These are phyloP conservation scores for Trametes cinnabarina DNA, from an alignment of 768 basidiomycete genomes.

Conservation along the genomic window DNA sequence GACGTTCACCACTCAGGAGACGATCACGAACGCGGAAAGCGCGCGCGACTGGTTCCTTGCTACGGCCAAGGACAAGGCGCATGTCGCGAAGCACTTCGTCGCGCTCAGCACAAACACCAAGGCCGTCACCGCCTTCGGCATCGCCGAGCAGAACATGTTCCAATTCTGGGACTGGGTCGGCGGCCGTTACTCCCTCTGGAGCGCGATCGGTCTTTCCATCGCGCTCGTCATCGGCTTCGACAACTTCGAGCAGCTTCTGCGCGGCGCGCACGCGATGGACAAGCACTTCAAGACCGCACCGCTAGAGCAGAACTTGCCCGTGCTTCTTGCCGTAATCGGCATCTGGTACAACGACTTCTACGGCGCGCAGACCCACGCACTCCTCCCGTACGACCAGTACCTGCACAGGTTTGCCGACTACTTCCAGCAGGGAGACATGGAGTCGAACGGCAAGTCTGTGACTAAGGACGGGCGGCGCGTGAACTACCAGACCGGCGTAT, in stretches of 20 bases:
- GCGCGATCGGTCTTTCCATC: constrained; percentile 95
- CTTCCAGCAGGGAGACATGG: constrained; percentile 99
- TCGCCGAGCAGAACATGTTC: constrained; percentile 93
- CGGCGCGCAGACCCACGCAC: constrained; percentile 90
- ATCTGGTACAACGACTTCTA: constrained; percentile 99
- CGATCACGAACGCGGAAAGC: constrained; percentile 95
- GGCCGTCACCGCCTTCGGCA: constrained; percentile 92
- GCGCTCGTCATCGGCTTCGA: constrained; percentile 91
- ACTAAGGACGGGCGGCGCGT: constrained; percentile 94
- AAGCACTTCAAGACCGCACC: constrained; percentile 91
- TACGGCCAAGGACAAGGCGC: constrained; percentile 77
- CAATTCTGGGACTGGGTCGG: constrained; percentile 99
- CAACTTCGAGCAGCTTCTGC: constrained; percentile 86
- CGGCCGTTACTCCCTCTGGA: constrained; percentile 97
- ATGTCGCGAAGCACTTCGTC: constrained; percentile 98
- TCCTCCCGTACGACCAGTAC: constrained; percentile 98
- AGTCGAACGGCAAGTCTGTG: constrained; percentile 96
- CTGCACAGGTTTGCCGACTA: constrained; percentile 99
- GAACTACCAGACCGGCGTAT: constrained; percentile 92
- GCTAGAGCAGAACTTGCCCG: constrained; percentile 88
- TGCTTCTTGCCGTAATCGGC: constrained; percentile 84
- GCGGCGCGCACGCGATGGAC: constrained; percentile 97
- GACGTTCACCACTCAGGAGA: constrained; percentile 99
- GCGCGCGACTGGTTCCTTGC: constrained; percentile 94
- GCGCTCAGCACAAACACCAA: constrained; percentile 95